Conservation (phyloP, 176 grass and related monocot genomes). For the Dactylis glomerata region DNA sequence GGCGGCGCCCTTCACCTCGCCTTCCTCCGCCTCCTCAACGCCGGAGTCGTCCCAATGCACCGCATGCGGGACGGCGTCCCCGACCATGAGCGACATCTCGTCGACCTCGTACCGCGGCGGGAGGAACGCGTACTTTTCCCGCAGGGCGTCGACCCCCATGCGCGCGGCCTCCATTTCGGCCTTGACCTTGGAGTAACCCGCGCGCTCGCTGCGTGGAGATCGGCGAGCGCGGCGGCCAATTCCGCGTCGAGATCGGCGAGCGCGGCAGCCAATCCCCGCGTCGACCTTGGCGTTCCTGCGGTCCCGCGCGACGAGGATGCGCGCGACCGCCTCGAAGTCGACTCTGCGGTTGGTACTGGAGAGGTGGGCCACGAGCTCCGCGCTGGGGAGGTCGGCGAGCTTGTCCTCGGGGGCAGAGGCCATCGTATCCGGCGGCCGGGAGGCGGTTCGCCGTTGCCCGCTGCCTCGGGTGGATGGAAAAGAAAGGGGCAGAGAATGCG, state of each 20-base stretch:
- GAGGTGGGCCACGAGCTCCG: slow-evolving; percentile 19
- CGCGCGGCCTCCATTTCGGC: background rate
- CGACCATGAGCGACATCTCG: background rate
- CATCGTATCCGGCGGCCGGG: background rate
- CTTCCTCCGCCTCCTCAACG: background rate
- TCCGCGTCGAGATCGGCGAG: background rate
- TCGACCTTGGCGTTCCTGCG: background rate
- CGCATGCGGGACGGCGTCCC: background rate
- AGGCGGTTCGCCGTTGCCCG: background rate
- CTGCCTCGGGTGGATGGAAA: background rate
- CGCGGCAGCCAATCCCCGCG: too few relatives aligned
- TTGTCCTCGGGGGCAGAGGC: background rate
- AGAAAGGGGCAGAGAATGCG: background rate
- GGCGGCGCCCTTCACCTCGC: background rate
- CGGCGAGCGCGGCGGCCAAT: background rate
- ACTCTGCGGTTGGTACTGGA: background rate
- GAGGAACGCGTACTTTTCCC: background rate
- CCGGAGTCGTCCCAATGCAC: background rate
- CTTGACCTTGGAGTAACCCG: background rate
- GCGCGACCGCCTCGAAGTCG: slow-evolving; percentile 26
- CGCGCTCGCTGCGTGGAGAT: background rate
- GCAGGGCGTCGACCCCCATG: background rate
- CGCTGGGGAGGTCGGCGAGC: slow-evolving; percentile 25
- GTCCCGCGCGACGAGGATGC: slow-evolving; percentile 42
- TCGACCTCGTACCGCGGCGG: background rate